These are phyloP conservation scores for Tetrahymena borealis DNA, from an alignment of 73 alveolate genomes.

Conservation along the genomic window DNA sequence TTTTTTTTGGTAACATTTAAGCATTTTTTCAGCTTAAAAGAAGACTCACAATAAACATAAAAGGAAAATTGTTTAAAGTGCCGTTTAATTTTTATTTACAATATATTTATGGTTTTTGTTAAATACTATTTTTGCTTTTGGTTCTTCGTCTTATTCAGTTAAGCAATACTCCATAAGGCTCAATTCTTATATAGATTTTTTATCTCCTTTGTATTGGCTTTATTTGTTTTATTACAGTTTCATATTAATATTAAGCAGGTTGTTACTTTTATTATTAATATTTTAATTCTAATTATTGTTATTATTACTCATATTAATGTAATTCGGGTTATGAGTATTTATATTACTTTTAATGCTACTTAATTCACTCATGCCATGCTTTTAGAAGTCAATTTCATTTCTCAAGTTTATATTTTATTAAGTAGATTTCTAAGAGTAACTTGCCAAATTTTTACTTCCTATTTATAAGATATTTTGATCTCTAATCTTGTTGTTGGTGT, in stretches of 20 bases:
- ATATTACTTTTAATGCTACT: not conserved
- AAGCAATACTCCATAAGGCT: not conserved
- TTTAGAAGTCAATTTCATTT: not conserved
- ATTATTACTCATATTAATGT: not conserved
- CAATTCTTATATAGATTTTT: not conserved
- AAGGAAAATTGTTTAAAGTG: not conserved
- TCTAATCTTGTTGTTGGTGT: not conserved
- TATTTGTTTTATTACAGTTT: not conserved
- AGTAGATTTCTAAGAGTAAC: not conserved
- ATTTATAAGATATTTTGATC: not conserved
- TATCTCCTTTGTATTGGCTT: not conserved
- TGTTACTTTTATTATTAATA: no score
- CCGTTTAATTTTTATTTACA: not conserved
- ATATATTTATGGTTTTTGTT: not conserved
- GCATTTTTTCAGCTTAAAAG: conserved; percentile 2
- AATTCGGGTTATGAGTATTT: not conserved
- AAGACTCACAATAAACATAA: not conserved
- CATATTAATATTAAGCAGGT: not conserved
- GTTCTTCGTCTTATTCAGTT: not conserved
- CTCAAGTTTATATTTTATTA: not conserved
- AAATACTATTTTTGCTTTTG: not conserved
- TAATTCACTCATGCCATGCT: not conserved
- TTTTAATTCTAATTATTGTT: not conserved
- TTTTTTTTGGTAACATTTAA: not conserved
- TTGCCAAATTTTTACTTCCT: not conserved